Evolutionary conservation across 345 rosid genomes (phyloP).

Genomic region (Eucalyptus tenuipes): DNA sequence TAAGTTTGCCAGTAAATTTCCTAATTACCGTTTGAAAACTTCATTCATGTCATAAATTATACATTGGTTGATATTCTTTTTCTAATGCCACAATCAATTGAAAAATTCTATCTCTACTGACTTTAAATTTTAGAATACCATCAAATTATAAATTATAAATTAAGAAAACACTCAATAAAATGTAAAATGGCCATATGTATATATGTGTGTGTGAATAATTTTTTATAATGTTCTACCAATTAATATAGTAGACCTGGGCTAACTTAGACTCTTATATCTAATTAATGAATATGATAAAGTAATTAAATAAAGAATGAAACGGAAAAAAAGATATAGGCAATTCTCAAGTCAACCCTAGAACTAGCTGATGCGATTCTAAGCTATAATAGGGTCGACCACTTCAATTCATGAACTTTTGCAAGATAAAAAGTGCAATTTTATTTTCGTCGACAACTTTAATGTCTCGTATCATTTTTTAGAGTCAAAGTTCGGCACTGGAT

Average conservation of each 20-base stretch:
- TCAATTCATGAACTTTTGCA: too few species aligned
- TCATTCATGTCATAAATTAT: background rate
- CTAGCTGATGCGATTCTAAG: too few species aligned
- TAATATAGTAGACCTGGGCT: background rate
- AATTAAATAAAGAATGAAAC: too few species aligned
- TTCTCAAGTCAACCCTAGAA: too few species aligned
- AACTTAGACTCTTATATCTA: background rate
- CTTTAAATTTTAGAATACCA: background rate
- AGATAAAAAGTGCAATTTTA: too few species aligned
- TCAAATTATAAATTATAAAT: rapidly evolving
- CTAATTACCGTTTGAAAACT: background rate
- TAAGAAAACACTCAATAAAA: background rate
- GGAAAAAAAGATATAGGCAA: too few species aligned
- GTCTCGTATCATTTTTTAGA: rapidly evolving
- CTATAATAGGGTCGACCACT: too few species aligned
- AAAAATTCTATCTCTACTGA: background rate
- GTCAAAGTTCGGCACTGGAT: background rate
- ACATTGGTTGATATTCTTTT: background rate
- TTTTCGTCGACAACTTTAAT: too few species aligned
- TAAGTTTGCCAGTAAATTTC: background rate
- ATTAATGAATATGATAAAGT: background rate
- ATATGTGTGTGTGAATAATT: background rate
- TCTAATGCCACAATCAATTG: background rate
- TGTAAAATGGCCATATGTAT: background rate
- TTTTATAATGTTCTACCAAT: background rate